Evolutionary conservation across 495 filamentous ascomycete species (phyloP).

Genomic region (Jackrogersella minutella): DNA sequence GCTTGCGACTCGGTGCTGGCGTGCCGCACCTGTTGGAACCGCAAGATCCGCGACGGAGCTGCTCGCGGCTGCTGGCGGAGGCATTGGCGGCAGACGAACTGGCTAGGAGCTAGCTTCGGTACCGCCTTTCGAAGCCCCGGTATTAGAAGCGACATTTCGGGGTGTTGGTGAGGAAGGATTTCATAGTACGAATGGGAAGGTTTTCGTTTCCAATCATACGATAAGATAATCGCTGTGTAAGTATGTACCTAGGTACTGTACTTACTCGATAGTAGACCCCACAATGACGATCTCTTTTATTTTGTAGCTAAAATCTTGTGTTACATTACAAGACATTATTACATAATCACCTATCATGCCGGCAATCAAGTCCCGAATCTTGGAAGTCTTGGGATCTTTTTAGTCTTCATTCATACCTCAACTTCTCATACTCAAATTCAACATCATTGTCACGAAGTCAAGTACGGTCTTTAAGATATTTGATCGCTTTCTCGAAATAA

Average conservation of each 20-base stretch:
- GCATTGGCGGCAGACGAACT: slow-evolving; percentile 72
- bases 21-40: slow-evolving; percentile 25
- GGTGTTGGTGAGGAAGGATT: slow-evolving; percentile 13
- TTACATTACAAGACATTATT: background rate
- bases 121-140: slow-evolving; percentile 61
- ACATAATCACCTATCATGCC: background rate
- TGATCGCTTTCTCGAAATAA: background rate
- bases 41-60: slow-evolving; percentile 45
- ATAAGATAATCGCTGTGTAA: slow-evolving; percentile 24
- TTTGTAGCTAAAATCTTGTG: too few relatives aligned
- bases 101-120: slow-evolving; percentile 61
- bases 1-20: slow-evolving; percentile 33
- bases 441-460: background rate
- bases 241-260: background rate
- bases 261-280: background rate
- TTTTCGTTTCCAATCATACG: slow-evolving; percentile 43
- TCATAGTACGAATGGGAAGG: slow-evolving; percentile 30
- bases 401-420: too few relatives aligned
- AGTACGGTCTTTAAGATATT: background rate
- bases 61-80: slow-evolving; percentile 50
- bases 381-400: too few relatives aligned
- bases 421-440: too few relatives aligned
- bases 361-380: background rate
- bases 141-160: slow-evolving; percentile 56
- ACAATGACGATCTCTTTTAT: too few relatives aligned